Evolutionary conservation across 345 rosid species (phyloP), one percentile per base, ranked within the genome.

Genomic region (Camelina neglecta): DNA sequence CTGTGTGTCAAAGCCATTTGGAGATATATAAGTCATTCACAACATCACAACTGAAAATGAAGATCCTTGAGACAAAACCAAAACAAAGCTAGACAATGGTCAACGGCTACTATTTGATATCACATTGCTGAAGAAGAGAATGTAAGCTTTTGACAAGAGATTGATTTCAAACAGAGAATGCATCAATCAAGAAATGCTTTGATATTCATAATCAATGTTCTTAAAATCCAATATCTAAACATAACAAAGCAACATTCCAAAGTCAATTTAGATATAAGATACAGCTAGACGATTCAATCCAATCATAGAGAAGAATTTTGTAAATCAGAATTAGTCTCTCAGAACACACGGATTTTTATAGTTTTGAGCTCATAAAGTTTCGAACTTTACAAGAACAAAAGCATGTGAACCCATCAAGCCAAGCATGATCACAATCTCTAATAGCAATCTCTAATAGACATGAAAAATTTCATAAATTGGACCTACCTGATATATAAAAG

Each of bases 351-450:
- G 9, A 38, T 8, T 5, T 23, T 18, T 6, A n/a, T 20, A 29
- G n/a, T 50, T 24, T 41, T 72, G 23, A 73, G 45, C n/a, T 18
- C 38, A 64, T 16, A 20, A 45, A 36, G 9, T 2, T 58, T 60
- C 42, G 18, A 31, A 76, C 45, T 57, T 65, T 57, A 66, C 21
- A 15, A 53, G 13, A 4, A 39, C 1, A 49, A 26, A 26, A 18
- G 2, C 13, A 2, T 53, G 23, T 44, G 54, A 73, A 33, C 65
- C 59, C 44, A 74, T 38, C 42, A 65, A 24, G 67, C 67, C 44
- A 69, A 13, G 18, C 59, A 69, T 54, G 71, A 45, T 45, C 65
- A 63, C 16, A 47, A 64, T 64, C 61, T 71, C 36, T 62, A 8
- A 50, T 41, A 51, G 51, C 16, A 47, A 64, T 64, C 61, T 71